A percentile compares a stretch with the other conserved stretches of the same genome.
These are phyloP conservation scores for Strombidium stylifer DNA, from an alignment of 73 alveolate species.

Conservation along the genomic window DNA sequence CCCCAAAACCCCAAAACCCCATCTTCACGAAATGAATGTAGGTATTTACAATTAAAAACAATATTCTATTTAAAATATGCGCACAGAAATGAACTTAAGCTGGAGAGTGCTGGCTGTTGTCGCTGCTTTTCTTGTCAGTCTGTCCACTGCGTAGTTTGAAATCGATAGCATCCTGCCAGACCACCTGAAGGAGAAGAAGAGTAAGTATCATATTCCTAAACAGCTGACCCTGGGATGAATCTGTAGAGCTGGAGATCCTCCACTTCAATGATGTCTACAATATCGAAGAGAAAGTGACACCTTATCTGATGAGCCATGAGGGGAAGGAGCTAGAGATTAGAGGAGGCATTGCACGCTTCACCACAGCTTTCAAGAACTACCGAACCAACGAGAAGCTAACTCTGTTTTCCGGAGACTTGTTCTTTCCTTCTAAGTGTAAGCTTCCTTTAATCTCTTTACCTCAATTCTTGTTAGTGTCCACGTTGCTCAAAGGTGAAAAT, in stretches of 20 bases:
- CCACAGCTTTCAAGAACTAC: constrained; percentile 43
- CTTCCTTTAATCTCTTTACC: background rate
- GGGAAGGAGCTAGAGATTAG: constrained; percentile 22
- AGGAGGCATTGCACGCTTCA: constrained; percentile 79
- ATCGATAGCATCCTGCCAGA: no score
- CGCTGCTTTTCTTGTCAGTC: no score
- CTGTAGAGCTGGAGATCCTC: constrained; percentile 30
- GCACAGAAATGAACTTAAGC: no score
- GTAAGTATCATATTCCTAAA: no score
- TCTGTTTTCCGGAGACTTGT: constrained; percentile 78
- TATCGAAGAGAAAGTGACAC: constrained; percentile 49
- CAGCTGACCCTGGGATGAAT: no score
- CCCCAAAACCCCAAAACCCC: no score
- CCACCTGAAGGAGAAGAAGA: no score
- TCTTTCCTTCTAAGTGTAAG: constrained; percentile 72
- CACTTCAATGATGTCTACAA: constrained; percentile 88
- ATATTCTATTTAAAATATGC: no score
- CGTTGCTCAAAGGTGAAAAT: constrained; percentile 65
- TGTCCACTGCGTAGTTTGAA: no score
- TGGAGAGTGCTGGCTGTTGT: no score
- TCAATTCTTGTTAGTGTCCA: constrained; percentile 34
- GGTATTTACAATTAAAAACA: no score
- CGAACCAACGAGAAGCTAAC: constrained; percentile 48
- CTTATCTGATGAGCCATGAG: background rate
- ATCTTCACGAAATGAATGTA: no score